Evolutionary conservation across 2,329 filamentous ascomycete genomes (phyloP), one percentile per base, ranked within the genome.

Genomic region (Drechslerella dactyloides): DNA sequence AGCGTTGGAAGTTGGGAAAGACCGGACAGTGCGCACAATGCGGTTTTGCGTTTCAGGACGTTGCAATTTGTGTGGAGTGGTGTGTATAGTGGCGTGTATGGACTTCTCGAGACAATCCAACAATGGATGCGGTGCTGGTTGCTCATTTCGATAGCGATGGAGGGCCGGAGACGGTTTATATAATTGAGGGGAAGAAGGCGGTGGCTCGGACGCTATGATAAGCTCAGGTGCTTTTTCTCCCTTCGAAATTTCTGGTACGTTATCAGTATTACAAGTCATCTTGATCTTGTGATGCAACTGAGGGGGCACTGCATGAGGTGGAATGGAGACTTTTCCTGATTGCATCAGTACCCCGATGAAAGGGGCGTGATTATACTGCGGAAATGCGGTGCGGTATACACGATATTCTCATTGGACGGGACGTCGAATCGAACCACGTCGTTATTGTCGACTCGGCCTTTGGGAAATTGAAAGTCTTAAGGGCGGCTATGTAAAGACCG

Each of bases 1-100:
- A 70, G 66, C 19, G 66, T 64, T 64, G 66, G 64, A 61, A 51
- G 30, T 44, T 61, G 40, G 24, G 51, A 6, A 19, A n/a, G 21
- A 15, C 21, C 55, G 10, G n/a, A 11, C 24, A 58, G 21, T 17
- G 23, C 21, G 13, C 19, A 19, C 21, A 48, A 21, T 19, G 1
- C 19, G 27, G 42, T 48, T 46, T 33, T 17, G 40, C 19, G 40
- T 58, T 58, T 48, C 27, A 15, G 40, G 44, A 33, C 19, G 23
- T 58, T 46, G 40, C 11, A 48, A 48, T 48, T 19, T 42, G n/a
- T 17, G n/a, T 10, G 44, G 5, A 48, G 8, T 48, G 19, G n/a
- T 19, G 37, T 13, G n/a, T 13, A 42, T 42, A 42, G 37, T 42
- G 37, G 37, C 37, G 37, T 42, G 37, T 42, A 4, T 15, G 15